Base-by-base conservation (phyloP, 768 basidiomycete species). In the Sistotremastrum suecicum region DNA sequence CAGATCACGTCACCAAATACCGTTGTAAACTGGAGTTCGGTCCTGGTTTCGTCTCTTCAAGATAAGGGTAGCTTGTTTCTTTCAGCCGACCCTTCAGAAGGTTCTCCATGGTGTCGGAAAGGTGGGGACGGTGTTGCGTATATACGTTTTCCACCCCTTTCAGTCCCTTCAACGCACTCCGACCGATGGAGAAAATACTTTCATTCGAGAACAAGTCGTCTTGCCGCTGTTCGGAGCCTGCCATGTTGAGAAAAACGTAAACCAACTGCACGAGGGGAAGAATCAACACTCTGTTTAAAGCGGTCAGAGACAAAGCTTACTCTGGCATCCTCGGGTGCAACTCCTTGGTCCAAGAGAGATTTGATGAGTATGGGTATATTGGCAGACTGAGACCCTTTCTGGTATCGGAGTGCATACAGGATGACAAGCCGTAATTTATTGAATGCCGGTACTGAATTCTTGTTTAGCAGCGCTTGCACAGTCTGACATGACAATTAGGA, bases 121-220 rank as follows among this genome's bases (percentile, higher is more conserved):
- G 68, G 61, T 92, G 91, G 5, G 95, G 95, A 10, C 79, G 80
- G 55, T 98, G 95, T 54, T 98, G 95, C 46, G 90, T 99, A 60
- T 97, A 99, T 10, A 98, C 92, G 56, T 99, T 99, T 64, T 99
- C 95, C 3, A 98, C 94, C 2, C 95, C 95, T 74, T 95, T 95
- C 41, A 99, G 67, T 5, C 95, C 95, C 58, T 97, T 97, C 54
- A 99, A 60, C 0, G 92, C 95, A 32, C 87, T 91, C 46, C 90
- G 80, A 2, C 95, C 95, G 58, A 91, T 84, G 2, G 89, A 88
- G 51, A 99, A 77, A 42, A 99, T 66, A 9, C 91, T 90, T 62
- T 95, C 94, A 37, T 85, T 95, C 39, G 87, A 89, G 60, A 97
- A 98, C 30, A 99, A 67, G 61, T 98, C 95, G 56, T 97, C 94